phyloP scores from a whole-genome alignment of 352 stramenopile species.

The Globisporangium heterothallicum region DNA sequence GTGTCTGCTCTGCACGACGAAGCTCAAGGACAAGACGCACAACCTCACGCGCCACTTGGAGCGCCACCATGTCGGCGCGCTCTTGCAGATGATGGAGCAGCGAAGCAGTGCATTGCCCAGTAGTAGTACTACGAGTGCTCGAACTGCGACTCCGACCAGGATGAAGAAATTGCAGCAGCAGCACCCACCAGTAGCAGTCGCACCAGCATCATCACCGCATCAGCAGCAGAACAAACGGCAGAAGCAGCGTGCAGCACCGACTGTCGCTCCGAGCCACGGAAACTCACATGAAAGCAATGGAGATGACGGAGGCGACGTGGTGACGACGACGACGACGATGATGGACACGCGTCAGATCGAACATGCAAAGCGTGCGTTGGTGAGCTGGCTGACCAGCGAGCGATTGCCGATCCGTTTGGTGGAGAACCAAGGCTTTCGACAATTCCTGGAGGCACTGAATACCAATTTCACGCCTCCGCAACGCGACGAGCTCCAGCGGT shows the following conservation, averaged over 20 bases:
- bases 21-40: constrained; percentile 63
- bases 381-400: constrained; percentile 37
- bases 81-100: constrained; percentile 49
- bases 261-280: background rate
- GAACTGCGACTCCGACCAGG: constrained; percentile 10
- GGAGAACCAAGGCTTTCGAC: constrained; percentile 28
- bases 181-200: too few relatives aligned
- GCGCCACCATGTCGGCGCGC: constrained; percentile 38
- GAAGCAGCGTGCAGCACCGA: background rate
- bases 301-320: background rate
- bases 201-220: too few relatives aligned
- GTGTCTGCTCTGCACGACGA: constrained; percentile 37
- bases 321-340: background rate
- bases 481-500: constrained; percentile 19
- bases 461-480: constrained; percentile 23
- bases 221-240: background rate
- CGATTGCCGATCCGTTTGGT: constrained; percentile 37
- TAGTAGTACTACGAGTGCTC: constrained; percentile 5
- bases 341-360: constrained; percentile 2
- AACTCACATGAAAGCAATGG: background rate
- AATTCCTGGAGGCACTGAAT: constrained; percentile 35
- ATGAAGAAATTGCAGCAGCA: too few relatives aligned
- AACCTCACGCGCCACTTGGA: constrained; percentile 59
- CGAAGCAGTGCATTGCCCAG: constrained; percentile 22
- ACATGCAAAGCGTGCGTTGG: constrained; percentile 28